Evolutionary conservation across 1,284 basidiomycete species (phyloP).

Genomic region (Tranzscheliella williamsii): DNA sequence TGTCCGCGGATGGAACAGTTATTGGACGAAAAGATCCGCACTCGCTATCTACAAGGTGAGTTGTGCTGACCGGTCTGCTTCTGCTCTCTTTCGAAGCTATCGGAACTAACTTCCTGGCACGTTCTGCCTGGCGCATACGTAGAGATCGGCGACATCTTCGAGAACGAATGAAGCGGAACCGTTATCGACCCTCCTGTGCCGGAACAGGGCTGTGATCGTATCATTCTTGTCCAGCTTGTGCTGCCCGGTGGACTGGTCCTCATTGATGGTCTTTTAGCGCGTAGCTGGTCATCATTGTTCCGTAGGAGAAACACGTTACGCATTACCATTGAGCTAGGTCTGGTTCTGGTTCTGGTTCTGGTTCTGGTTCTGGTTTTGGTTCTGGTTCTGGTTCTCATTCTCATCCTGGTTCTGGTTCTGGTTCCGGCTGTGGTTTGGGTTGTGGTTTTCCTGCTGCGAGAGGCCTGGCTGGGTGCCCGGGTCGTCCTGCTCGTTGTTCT

Average conservation of each 20-base stretch:
- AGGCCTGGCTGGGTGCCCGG: slow-evolving; percentile 27
- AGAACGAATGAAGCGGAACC: neutral
- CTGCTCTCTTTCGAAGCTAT: neutral
- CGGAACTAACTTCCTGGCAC: neutral
- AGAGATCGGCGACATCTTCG: slow-evolving; percentile 50
- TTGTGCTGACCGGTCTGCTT: neutral
- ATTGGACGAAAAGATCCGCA: slow-evolving; percentile 43
- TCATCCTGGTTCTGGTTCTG: neutral
- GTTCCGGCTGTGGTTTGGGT: slow-evolving; percentile 29
- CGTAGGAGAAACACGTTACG: too few species aligned
- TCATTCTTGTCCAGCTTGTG: neutral
- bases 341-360: too few species aligned
- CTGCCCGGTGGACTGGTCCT: neutral
- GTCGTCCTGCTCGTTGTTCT: slow-evolving; percentile 13
- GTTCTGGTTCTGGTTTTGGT: too few species aligned
- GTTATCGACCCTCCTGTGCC: neutral
- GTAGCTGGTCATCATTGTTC: neutral
- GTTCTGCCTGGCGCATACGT: neutral
- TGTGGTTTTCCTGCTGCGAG: slow-evolving; percentile 39
- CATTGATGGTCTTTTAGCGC: neutral
- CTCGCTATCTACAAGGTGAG: slow-evolving; percentile 45
- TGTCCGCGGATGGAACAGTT: too few species aligned
- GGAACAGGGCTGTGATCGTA: neutral
- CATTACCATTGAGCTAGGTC: too few species aligned
- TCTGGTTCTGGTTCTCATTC: too few species aligned